Evolutionary conservation across 805 yeast species (phyloP).

Genomic region (Pichia scutulata): DNA sequence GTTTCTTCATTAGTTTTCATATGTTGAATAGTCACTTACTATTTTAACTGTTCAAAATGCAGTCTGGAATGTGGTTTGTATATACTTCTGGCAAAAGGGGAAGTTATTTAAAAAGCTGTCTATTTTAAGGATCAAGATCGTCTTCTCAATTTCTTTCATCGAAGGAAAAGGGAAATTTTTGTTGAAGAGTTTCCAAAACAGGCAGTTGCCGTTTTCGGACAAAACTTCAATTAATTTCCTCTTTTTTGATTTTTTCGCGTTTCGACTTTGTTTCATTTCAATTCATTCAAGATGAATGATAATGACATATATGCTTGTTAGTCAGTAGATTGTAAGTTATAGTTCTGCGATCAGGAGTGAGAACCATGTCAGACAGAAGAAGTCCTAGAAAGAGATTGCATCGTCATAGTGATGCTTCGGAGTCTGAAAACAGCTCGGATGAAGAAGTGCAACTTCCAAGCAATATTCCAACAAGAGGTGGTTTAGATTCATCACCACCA

Average conservation of each 20-base stretch:
- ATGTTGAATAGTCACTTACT: not conserved
- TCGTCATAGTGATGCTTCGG: slow-evolving; percentile 27
- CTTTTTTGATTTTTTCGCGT: not conserved
- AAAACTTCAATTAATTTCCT: not conserved
- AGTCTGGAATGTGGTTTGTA: not conserved
- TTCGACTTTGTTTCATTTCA: not conserved
- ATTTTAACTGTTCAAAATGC: not conserved
- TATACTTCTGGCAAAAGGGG: no score
- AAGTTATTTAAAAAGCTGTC: no score
- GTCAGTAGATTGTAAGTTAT: no score
- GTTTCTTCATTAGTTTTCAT: not conserved
- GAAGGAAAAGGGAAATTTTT: not conserved
- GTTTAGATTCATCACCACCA: slow-evolving; percentile 11
- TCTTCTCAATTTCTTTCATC: not conserved
- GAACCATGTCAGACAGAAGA: slow-evolving; percentile 7
- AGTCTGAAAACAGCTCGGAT: slow-evolving; percentile 21
- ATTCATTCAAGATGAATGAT: not conserved
- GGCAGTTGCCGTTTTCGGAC: slow-evolving; percentile 1
- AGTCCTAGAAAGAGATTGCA: slow-evolving; percentile 39
- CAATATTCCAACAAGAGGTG: not conserved
- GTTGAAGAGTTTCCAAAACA: not conserved
- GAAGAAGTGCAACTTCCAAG: slow-evolving; percentile 15
- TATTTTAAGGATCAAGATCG: no score
- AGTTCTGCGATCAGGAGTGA: no score
- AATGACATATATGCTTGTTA: no score